Conservation (phyloP, 2,329 filamentous ascomycete genomes). For the Botryosphaeria dothidea region DNA sequence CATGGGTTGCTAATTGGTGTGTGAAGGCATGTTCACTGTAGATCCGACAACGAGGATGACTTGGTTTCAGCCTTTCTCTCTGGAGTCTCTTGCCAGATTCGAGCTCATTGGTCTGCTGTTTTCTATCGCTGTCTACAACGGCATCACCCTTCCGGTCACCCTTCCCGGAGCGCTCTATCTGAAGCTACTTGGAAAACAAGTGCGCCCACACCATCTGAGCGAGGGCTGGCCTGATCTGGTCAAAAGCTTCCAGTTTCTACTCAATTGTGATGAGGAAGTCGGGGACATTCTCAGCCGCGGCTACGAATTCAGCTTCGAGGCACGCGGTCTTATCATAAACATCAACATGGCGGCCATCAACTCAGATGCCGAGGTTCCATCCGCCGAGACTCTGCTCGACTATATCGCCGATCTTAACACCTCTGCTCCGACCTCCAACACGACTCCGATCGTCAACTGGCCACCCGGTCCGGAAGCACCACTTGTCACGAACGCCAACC, state of each 20-base stretch:
- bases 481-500: conserved; percentile 79
- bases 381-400: neutral
- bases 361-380: neutral
- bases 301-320: conserved; percentile 78
- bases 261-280: conserved; percentile 81
- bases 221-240: conserved; percentile 87
- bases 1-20: neutral
- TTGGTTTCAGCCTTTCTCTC: conserved; percentile 83
- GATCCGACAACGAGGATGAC: conserved; percentile 75
- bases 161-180: conserved; percentile 85
- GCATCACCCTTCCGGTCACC: conserved; percentile 83
- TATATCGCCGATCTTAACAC: neutral
- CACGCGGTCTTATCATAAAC: conserved; percentile 55
- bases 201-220: conserved; percentile 74
- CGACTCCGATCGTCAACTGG: conserved; percentile 12
- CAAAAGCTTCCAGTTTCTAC: conserved; percentile 69
- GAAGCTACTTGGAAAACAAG: conserved; percentile 70
- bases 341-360: conserved; percentile 52
- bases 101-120: conserved; percentile 87
- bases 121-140: conserved; percentile 89
- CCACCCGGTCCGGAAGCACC: conserved; percentile 55
- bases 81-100: conserved; percentile 85
- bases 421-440: neutral
- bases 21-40: conserved; percentile 69
- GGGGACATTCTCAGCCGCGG: conserved; percentile 81